These are phyloP conservation scores for Suillus subalutaceus DNA, from an alignment of 768 basidiomycete genomes.

Conservation along the genomic window DNA sequence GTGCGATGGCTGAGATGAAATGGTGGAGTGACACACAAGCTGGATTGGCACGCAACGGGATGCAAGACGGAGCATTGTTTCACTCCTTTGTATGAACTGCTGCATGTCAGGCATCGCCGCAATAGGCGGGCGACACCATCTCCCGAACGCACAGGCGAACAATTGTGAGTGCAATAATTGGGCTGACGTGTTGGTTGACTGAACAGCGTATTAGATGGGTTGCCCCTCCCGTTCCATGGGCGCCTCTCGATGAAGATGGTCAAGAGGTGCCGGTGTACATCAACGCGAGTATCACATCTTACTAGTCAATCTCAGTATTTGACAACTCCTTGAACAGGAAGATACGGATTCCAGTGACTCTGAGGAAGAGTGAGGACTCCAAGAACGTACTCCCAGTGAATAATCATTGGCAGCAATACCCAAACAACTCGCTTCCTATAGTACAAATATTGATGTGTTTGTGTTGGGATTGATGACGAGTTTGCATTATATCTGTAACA, in stretches of 20 bases:
- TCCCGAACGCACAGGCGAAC: constrained; percentile 1
- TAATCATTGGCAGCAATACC: neutral
- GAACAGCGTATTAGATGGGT: neutral
- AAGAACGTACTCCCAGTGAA: neutral
- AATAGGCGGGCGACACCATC: neutral
- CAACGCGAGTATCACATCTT: neutral
- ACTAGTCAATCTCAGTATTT: neutral
- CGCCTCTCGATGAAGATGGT: constrained; percentile 1
- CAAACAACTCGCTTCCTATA: neutral
- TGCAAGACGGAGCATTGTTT: constrained; percentile 4
- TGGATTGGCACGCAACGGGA: constrained; percentile 2
- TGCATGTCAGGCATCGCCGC: neutral
- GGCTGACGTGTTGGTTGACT: no score
- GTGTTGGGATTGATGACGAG: neutral
- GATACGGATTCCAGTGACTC: neutral
- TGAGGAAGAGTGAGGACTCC: neutral
- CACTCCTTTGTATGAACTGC: constrained; percentile 3
- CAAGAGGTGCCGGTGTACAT: neutral
- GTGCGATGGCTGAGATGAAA: neutral
- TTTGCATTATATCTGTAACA: constrained; percentile 1
- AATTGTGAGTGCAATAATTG: neutral
- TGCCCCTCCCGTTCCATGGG: neutral
- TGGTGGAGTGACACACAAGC: constrained; percentile 2
- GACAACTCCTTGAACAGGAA: neutral
- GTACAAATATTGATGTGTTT: neutral